phyloP scores from a whole-genome alignment of 495 filamentous ascomycete species.

The Aspergillus panamensis region DNA sequence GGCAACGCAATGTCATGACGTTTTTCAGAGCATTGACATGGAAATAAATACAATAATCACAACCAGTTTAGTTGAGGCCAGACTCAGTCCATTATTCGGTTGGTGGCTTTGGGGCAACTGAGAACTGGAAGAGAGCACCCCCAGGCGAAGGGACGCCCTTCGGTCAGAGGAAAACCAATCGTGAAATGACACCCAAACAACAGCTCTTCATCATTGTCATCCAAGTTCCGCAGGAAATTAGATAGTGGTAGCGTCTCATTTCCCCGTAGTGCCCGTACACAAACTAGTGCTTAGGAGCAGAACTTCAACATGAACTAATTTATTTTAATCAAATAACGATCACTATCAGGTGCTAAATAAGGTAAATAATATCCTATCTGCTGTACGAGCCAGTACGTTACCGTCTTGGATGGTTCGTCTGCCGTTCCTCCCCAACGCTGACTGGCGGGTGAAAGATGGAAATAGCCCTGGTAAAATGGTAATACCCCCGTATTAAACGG shows the following conservation, averaged over 20 bases:
- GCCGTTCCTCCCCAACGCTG: constrained; percentile 12
- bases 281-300: constrained; percentile 11
- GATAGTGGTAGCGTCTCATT: neutral
- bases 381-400: constrained; percentile 13
- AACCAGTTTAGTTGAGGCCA: neutral
- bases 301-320: neutral
- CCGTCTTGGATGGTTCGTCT: constrained; percentile 13
- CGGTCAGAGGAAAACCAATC: neutral
- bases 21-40: neutral
- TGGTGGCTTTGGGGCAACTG: neutral
- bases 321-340: constrained; percentile 7
- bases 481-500: constrained; percentile 18
- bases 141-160: neutral
- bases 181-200: neutral
- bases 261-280: constrained; percentile 11
- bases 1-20: constrained; percentile 2
- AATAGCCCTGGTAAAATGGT: constrained; percentile 20
- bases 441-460: constrained; percentile 17
- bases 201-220: neutral
- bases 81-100: too few species aligned
- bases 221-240: neutral
- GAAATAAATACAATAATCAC: neutral
- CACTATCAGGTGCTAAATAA: neutral
- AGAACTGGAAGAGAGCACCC: neutral
- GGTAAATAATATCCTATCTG: neutral